Percentiles rank a stretch among this genome's conserved stretches.
Evolutionary conservation across 805 yeast genomes (phyloP).

Genomic region (Ogataea naganishii): DNA sequence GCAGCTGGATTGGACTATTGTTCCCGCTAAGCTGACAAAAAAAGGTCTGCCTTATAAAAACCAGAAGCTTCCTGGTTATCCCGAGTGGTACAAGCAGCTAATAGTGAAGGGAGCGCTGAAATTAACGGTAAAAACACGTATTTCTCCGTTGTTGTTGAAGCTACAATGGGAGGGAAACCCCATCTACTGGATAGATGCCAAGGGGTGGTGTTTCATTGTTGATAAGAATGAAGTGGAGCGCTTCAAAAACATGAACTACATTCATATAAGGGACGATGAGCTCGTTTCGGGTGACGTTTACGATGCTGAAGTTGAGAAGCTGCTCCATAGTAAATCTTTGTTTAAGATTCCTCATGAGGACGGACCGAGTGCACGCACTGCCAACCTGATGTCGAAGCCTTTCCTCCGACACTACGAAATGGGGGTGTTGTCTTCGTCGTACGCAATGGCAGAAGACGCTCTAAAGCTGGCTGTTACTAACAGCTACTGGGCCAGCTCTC

Average conservation of each 20-base stretch:
- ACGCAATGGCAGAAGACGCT: slow-evolving; percentile 67
- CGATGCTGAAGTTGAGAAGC: slow-evolving; percentile 2
- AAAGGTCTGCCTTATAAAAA: slow-evolving; percentile 60
- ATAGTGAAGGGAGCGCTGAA: slow-evolving; percentile 33
- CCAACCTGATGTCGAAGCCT: slow-evolving; percentile 69
- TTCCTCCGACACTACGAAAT: slow-evolving; percentile 66
- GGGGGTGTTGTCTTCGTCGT: slow-evolving; percentile 63
- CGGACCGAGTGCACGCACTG: slow-evolving; percentile 67
- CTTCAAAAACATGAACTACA: slow-evolving; percentile 31
- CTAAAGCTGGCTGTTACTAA: slow-evolving; percentile 69
- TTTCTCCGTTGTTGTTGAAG: slow-evolving; percentile 67
- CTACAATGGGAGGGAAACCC: slow-evolving; percentile 84
- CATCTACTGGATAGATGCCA: slow-evolving; percentile 63
- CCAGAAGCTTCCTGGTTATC: slow-evolving; percentile 83
- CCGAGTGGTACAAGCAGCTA: slow-evolving; percentile 81
- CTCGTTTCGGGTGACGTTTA: slow-evolving; percentile 6
- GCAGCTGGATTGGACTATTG: slow-evolving; percentile 82
- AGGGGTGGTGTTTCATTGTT: slow-evolving; percentile 87
- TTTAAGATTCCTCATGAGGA: slow-evolving; percentile 86
- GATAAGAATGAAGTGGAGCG: slow-evolving; percentile 28
- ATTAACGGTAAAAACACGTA: slow-evolving; percentile 63
- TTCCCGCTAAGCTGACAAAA: slow-evolving; percentile 53
- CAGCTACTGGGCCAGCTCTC: slow-evolving; percentile 87
- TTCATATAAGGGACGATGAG: slow-evolving; percentile 9
- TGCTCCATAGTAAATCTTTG: slow-evolving; percentile 14